Conservation (phyloP, 192 early-diverging fungal species). For the Umbelopsis sp. region DNA sequence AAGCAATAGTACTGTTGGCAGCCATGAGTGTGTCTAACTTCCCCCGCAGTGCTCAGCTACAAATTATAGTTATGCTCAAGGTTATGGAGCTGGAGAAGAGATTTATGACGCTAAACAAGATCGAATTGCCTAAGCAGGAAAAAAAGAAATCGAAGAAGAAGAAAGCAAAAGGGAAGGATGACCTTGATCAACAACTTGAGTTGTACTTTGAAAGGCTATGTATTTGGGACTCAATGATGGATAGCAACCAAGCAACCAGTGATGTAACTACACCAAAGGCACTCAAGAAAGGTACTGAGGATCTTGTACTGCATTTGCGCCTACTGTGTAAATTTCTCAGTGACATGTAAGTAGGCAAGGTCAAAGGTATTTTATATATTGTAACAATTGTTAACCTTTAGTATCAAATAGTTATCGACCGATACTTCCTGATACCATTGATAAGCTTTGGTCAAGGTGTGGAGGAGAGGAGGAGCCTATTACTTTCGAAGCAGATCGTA, state of each 20-base stretch:
- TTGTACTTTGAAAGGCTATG: constrained; percentile 21
- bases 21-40: neutral
- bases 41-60: constrained; percentile 7
- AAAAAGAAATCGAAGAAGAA: constrained; percentile 10
- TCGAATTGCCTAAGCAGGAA: constrained; percentile 13
- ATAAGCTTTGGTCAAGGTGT: constrained; percentile 17
- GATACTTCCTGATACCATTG: neutral
- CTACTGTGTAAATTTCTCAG: neutral
- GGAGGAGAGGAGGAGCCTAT: constrained; percentile 13
- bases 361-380: neutral
- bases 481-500: neutral
- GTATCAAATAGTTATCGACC: neutral
- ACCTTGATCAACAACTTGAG: neutral
- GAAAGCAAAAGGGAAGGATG: neutral
- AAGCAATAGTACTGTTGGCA: neutral
- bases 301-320: neutral
- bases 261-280: neutral
- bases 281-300: neutral
- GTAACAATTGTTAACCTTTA: neutral
- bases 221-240: constrained; percentile 21
- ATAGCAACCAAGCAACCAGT: neutral
- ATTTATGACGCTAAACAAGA: neutral
- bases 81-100: constrained; percentile 10
- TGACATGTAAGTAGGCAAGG: constrained; percentile 1
- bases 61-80: constrained; percentile 14